A percentile compares a stretch with the other conserved stretches of the same genome.
Evolutionary conservation across 345 rosid species (phyloP).

Genomic region (Camelina laxa): DNA sequence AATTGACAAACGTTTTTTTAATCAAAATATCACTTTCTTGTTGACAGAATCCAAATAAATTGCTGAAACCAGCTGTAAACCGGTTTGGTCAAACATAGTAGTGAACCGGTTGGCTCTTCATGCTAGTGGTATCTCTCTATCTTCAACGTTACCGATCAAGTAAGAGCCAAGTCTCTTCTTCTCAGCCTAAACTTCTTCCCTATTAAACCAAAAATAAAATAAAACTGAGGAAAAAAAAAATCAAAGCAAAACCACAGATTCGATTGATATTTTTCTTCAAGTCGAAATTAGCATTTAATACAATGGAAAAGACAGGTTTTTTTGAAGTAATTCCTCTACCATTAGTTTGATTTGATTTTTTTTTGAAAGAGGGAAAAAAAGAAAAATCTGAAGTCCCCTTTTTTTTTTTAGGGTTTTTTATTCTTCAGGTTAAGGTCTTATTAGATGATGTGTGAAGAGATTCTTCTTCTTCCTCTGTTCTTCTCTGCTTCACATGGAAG

Average conservation of each 20-base stretch:
- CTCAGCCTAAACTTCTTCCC: slow-evolving; percentile 32
- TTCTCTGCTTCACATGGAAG: slow-evolving; percentile 34
- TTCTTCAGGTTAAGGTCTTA: neutral
- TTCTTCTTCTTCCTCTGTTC: slow-evolving; percentile 26
- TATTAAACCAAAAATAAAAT: neutral
- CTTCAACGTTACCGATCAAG: slow-evolving; percentile 22
- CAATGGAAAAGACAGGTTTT: neutral
- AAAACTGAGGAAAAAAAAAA: neutral
- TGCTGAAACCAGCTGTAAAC: slow-evolving; percentile 9
- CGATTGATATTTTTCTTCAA: slow-evolving; percentile 14
- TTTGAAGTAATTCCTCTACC: slow-evolving; percentile 34
- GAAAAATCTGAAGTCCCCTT: slow-evolving; percentile 1
- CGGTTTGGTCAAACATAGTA: slow-evolving; percentile 16
- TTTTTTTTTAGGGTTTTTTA: neutral
- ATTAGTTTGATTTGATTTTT: slow-evolving; percentile 32
- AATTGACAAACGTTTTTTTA: too few relatives aligned
- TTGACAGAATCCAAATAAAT: too few relatives aligned
- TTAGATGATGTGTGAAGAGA: slow-evolving; percentile 32
- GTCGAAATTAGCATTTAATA: neutral
- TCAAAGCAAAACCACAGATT: slow-evolving; percentile 38
- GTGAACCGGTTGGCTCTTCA: slow-evolving; percentile 25
- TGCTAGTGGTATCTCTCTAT: neutral
- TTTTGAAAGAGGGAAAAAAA: neutral
- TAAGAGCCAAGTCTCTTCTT: slow-evolving; percentile 25
- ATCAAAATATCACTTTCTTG: too few relatives aligned